Conservation (phyloP, 805 yeast genomes). For the Ogataea naganishii region DNA sequence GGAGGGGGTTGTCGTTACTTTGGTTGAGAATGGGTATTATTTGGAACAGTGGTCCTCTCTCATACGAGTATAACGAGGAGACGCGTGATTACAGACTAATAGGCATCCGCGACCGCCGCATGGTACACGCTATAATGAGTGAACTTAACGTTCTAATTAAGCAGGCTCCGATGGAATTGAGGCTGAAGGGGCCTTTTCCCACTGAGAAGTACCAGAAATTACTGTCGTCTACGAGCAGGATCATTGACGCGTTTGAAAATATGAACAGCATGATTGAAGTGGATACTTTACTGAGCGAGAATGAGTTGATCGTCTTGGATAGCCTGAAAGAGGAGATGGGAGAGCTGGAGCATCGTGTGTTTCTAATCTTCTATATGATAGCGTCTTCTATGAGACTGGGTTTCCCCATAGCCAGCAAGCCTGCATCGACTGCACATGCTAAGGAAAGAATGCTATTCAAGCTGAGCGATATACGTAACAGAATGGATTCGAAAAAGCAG, state of each 20-base stretch:
- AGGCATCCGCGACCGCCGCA: conserved; percentile 35
- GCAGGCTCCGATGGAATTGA: conserved; percentile 68
- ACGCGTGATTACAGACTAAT: conserved; percentile 19
- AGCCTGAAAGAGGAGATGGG: conserved; percentile 48
- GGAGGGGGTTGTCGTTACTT: conserved; percentile 53
- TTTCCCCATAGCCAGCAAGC: conserved; percentile 67
- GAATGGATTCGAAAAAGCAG: conserved; percentile 20
- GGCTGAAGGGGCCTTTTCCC: conserved; percentile 71
- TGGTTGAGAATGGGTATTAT: conserved; percentile 78
- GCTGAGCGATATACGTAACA: conserved; percentile 46
- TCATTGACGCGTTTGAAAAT: conserved; percentile 70
- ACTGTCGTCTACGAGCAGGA: conserved; percentile 47
- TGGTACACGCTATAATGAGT: conserved; percentile 42
- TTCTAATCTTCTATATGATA: conserved; percentile 68
- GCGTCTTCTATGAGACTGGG: conserved; percentile 71
- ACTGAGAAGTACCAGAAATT: conserved; percentile 38
- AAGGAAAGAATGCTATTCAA: conserved; percentile 60
- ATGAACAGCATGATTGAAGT: conserved; percentile 59
- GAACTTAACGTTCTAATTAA: conserved; percentile 53
- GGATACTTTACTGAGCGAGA: conserved; percentile 42
- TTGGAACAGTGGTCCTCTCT: conserved; percentile 72
- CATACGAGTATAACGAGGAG: conserved; percentile 25
- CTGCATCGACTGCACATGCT: conserved; percentile 72
- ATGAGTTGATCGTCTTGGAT: conserved; percentile 48
- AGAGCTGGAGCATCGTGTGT: conserved; percentile 66